Evolutionary conservation across 257 asterid genomes (phyloP), one percentile per base, ranked within the genome.

Genomic region (Solanum commersonii): DNA sequence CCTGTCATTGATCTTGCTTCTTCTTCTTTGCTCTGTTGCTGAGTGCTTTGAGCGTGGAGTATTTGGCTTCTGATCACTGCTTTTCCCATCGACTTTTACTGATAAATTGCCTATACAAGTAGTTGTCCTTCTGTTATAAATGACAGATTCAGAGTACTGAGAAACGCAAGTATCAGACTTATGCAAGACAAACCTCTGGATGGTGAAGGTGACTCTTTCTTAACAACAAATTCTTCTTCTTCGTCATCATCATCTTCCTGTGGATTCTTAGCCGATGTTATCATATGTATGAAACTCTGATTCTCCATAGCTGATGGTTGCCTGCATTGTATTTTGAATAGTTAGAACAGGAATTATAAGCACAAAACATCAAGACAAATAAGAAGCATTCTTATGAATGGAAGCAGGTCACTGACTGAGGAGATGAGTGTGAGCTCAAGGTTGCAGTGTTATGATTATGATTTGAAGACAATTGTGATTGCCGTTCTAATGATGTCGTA

Each of bases 1-100:
- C 99, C 99, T 95, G 94, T 97, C 99, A 90, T 97, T 97, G 88
- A 97, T 97, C 92, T 97, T 97, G 95, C 99, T 92, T 92, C 99
- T 94, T 91, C 99, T 92, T n/a, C 99, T 98, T 84, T 97, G 99
- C 91, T 97, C 99, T 35, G 99, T 97, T 87, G 99, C 99, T 4
- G 99, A 97, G 94, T 97, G 99, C 89, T 96, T 97, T 2, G 99
- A 97, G 68, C 99, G 98, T 11, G 98, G 96, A 46, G 98, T 97
- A 89, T 89, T 96, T 52, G 99, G 98, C 92, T 92, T 97, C 91
- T 95, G 98, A 79, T 94, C 95, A 25, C 38, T 87, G 87, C 89
- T 89, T 92, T 92, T 95, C 46, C 94, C 93, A 90, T 96, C 96
- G 85, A 92, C 90, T 90, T 95, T 96, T 46, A 95, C 92, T 15